A percentile compares a stretch with the other conserved stretches of the same genome.
Evolutionary conservation across 305 asterid species (phyloP).

Genomic region (Plantago lanceolata): DNA sequence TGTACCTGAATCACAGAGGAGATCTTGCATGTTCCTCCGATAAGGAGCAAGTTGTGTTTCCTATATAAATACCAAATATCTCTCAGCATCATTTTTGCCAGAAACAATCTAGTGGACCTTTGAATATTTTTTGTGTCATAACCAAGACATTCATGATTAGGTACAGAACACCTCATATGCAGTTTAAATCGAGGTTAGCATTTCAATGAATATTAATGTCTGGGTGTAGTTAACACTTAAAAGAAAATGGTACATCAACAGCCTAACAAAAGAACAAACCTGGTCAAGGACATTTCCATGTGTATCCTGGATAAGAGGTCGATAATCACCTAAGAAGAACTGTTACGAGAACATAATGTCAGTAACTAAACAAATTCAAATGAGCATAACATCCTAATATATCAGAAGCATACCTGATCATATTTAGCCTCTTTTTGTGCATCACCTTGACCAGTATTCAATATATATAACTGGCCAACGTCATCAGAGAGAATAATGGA

Average conservation of each 20-base stretch:
- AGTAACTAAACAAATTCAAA: slow-evolving; percentile 24
- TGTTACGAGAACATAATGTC: slow-evolving; percentile 40
- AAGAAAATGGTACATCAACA: not conserved
- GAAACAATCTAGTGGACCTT: not conserved
- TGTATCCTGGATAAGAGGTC: slow-evolving; percentile 89
- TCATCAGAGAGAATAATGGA: slow-evolving; percentile 95
- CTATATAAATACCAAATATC: slow-evolving; percentile 36
- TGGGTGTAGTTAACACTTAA: not conserved
- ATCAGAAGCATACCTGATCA: slow-evolving; percentile 65
- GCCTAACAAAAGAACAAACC: slow-evolving; percentile 35
- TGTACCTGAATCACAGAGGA: slow-evolving; percentile 91
- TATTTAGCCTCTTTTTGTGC: slow-evolving; percentile 85
- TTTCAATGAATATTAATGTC: not conserved
- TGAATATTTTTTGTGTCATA: not conserved
- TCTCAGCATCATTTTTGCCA: slow-evolving; percentile 10
- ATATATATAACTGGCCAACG: slow-evolving; percentile 84
- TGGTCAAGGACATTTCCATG: slow-evolving; percentile 96
- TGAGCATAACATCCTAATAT: slow-evolving; percentile 16
- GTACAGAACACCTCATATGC: not conserved
- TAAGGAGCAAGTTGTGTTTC: slow-evolving; percentile 97
- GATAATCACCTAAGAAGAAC: slow-evolving; percentile 96
- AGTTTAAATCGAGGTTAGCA: not conserved
- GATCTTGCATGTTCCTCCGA: slow-evolving; percentile 95
- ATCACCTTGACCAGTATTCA: slow-evolving; percentile 97
- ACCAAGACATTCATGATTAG: not conserved